Base-by-base conservation (phyloP, 768 basidiomycete genomes). In the Lactifluus rugatus region DNA sequence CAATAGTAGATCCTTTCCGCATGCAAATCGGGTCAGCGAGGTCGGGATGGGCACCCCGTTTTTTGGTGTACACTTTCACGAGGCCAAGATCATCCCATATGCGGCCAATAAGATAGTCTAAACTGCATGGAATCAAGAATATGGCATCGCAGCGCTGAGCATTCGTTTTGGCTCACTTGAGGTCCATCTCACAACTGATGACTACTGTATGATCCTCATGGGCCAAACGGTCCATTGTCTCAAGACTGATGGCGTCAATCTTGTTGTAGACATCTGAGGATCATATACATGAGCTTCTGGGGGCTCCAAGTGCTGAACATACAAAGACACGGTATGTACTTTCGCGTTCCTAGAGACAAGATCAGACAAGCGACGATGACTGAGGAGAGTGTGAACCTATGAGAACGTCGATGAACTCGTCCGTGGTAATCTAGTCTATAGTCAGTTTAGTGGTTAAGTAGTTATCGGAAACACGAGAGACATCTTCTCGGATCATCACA, bases 401-500 rank as follows among this genome's bases (percentile, higher is more conserved):
- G 23, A 99, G 78, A n/a, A 97, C 91, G 68, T 99, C 96, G 62
- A 99, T 95, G 67, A 99, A 96, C 69, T 98, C 92, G 69, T 97
- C 95, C 4, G 86, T 88, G 8, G 90, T 89, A 57, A 96, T 93
- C 93, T 95, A 50, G 50, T 53, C 59, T 57, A 46, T 39, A 6
- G 37, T 60, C 19, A 57, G 42, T 28, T 59, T 36, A 51, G 37
- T 50, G 58, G 46, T n/a, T 34, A 49, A 60, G 54, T 45, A 17
- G 47, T n/a, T 31, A 53, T 52, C 23, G 41, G 31, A 71, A 78
- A 28, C 3, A 54, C 65, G 32, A 57, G 60, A 9, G 65, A 96
- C 93, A 72, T 99, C 95, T 77, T 99, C 94, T 68, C 96, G 80
- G 65, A 99, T 92, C 93, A 98, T 95, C 9, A 98, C 87, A 71